Base-by-base conservation (phyloP, 192 early-diverging fungal species). In the Dissophora ornata region DNA sequence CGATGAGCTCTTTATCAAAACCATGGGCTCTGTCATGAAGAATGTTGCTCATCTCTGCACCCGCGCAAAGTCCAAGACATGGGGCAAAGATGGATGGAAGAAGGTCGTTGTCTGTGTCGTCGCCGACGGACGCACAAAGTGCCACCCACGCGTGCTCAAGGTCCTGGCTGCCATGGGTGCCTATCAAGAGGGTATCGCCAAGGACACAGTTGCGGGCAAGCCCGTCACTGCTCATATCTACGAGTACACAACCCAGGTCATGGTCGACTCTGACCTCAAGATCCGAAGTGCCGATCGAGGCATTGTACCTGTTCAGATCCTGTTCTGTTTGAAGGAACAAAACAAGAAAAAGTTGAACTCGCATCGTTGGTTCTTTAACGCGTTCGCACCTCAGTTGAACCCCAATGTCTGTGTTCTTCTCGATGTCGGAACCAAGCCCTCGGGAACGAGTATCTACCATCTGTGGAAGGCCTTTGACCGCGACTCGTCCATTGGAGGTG, bases 321-420 rank as follows among this genome's bases (percentile, higher is more conserved):
- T 97, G 32, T 97, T 96, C 81, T 95, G 92, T 65, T 83, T 97
- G 46, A 97, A 97, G 83, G 93, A 95, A 66, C 88, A 95, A 83
- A 97, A 97, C 84, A 88, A 88, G 42, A 97, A 97, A 55, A 88
- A 92, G 84, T 91, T 97, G 83, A 97, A 97, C 84, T 95, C 93
- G 21, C 95, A 97, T 69, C 88, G 95, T 56, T 97, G 95, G 95
- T 97, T 97, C 88, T 97, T 97, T 82, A 95, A 94, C 68, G 95
- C 95, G 18, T 95, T 97, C 70, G 88, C 92, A 1, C 83, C 88
- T 18, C 75, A 93, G 24, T 70, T 97, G 66, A 83, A 90, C 25
- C 95, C 95, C 50, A 90, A 94, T 40, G 90, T 97, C 24, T 97
- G 95, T 67, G 87, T 98, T 44, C 83, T 98, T 12, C 84, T 98